Base-by-base conservation (phyloP, 2,329 filamentous ascomycete genomes). In the Alternaria sp. region DNA sequence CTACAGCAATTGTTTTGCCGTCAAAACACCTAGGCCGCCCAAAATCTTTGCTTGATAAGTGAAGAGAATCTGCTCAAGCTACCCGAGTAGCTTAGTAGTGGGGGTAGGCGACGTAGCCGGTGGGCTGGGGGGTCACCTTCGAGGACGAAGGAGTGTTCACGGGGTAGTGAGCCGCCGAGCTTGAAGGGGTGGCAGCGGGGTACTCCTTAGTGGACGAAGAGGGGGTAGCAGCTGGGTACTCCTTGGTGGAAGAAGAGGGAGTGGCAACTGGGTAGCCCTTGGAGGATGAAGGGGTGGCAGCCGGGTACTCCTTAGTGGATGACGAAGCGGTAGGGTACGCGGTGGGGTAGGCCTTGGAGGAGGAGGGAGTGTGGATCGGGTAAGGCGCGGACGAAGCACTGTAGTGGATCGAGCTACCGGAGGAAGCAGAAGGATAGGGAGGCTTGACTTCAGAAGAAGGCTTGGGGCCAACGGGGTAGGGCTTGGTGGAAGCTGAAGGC, bases 351-450 rank as follows among this genome's bases (percentile, higher is more conserved):
- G 15, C 58, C 30, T 46, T 43, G 2, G 58, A 58, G 4, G 56
- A 52, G 56, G 55, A 40, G 30, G 50, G 43, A 13, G 50, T 46
- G 23, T 49, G 28, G 12, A 67, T 74, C 3, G 74, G 75, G 66
- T 72, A 78, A 4, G 69, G 71, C 59, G 69, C 68, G 15, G 57
- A 61, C 19, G 47, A 52, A 36, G 59, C 57, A 4, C 62, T 56
- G 17, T 57, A 60, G 13, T 57, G 55, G 60, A 56, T 58, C 19
- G 28, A 57, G 59, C 36, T 50, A 52, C 49, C 49, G 64, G 65
- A 56, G 40, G 54, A 56, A 26, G 36, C 40, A 30, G 54, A 56
- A 26, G 36, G 54, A 30, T 52, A 40, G 36, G 36, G 54, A 36
- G 52, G 52, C n/a, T 54, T 28, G 23, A 54, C 43, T 28, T 45